Base-by-base conservation (phyloP, 129 eudicot genomes). In the Flaveria brownii region DNA sequence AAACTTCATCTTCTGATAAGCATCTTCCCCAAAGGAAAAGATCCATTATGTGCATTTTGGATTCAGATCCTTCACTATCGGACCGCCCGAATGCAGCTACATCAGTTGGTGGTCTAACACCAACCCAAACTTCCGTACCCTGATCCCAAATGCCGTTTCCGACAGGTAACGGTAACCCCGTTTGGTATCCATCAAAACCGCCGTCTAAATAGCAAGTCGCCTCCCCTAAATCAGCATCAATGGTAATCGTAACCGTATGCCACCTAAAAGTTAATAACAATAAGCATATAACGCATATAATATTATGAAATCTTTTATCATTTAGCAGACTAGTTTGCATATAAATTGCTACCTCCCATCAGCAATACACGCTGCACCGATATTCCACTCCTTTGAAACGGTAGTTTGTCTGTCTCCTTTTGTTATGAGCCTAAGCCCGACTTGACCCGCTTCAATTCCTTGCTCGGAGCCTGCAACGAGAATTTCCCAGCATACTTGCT, bases 361-460 rank as follows among this genome's bases (percentile, higher is more conserved):
- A 45, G 99, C 94, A 71, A 95, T 88, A 84, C 99, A 84, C 8
- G 97, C 88, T 5, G 96, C 91, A 73, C 97, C 86, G 28, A 95
- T 88, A 78, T 88, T 89, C 99, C 99, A 95, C 79, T 91, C 99
- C 68, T 91, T 95, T 15, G 92, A 90, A 4, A 89, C 92, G 20
- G 92, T 87, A 51, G 89, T 85, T 62, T 94, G 96, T 80, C 92
- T 81, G 63, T 95, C 99, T 59, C 94, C 95, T 88, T 86, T 91
- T n/a, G 96, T 89, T 70, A 95, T 91, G 55, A 91, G 77, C 61
- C 92, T 84, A 66, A 95, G 96, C 56, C 97, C 97, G 28, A 95
- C 99, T 86, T 95, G 99, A 16, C 99, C 99, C 49, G 99, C 94
- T 46, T 95, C 99, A 54, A 95, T 89, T 51, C 99, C 99, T 89